Evolutionary conservation across 2,329 filamentous ascomycete species (phyloP), one percentile per base, ranked within the genome.

Genomic region (Arthrobotrys sphaeroides): DNA sequence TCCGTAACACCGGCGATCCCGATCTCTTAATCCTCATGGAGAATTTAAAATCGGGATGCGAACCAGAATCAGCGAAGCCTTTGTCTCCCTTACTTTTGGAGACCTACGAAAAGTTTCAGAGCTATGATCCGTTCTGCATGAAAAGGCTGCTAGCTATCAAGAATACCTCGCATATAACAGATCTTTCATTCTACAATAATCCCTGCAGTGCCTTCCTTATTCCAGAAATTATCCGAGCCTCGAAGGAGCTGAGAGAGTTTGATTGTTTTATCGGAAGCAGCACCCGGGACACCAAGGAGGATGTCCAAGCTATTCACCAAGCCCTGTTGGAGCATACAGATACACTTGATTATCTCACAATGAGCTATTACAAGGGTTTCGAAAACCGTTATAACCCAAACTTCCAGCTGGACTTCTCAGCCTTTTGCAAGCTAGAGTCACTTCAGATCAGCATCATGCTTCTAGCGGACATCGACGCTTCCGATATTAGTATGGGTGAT

Each of bases 381-480:
- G 55, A 49, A 12, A 55, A 62, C n/a, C 43, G 55, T 36, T 28
- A 55, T 31, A 31, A 38, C 13, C 57, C 43, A 9, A 62, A 61
- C 33, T 61, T 62, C 26, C 66, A 70, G 43, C 20, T 70, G 0
- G 66, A 70, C 31, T 70, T 70, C 18, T 70, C 66, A 4, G 55
- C 60, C 3, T 70, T 70, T 20, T 13, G 16, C 5, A 70, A 7
- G 12, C 22, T 70, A 0, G 45, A 70, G 13, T 31, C 31, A 6
- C 40, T 70, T 28, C 45, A 62, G n/a, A 36, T 62, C 13, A 70
- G 55, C 33, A 53, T 70, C 6, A 42, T 55, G 13, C 57, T 70
- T 1, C 16, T 70, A n/a, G 57, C 45, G 5, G 66, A 70, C 47
- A 70, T 70, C 12, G 55, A 70, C 18, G 20, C 45, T 10, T 36